phyloP scores from a whole-genome alignment of 1,139 yeast genomes.

The Pichia sp. region DNA sequence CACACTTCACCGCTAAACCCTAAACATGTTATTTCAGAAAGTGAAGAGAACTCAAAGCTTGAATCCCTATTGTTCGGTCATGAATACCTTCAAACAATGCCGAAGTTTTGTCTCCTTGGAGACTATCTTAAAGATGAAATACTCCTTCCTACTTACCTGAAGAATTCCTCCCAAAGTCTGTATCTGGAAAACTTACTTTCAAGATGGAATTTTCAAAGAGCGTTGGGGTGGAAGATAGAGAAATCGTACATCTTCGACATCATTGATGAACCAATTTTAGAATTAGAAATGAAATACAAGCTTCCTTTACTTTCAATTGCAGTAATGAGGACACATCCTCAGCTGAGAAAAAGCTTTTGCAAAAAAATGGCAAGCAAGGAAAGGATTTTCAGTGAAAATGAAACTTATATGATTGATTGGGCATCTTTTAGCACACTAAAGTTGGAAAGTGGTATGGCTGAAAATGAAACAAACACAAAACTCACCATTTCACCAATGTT shows the following conservation, averaged over 20 bases:
- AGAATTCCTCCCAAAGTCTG: not conserved
- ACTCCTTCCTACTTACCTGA: not conserved
- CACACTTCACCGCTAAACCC: not conserved
- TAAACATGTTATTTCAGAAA: not conserved
- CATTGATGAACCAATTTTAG: constrained; percentile 4
- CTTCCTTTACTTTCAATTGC: not conserved
- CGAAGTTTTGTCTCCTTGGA: not conserved
- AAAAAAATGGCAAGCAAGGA: not conserved
- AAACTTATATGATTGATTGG: constrained; percentile 12
- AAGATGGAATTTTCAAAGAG: not conserved
- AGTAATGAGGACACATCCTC: not conserved
- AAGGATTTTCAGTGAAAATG: constrained; percentile 8
- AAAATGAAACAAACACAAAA: not conserved
- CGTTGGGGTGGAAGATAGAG: not conserved
- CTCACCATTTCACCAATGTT: not conserved
- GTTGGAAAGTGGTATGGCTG: constrained; percentile 3
- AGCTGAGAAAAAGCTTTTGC: not conserved
- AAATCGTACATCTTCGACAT: not conserved
- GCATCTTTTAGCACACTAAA: constrained; percentile 6
- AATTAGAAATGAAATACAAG: constrained; percentile 9
- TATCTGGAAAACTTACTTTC: not conserved
- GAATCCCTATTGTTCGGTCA: not conserved
- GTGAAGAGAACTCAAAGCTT: not conserved
- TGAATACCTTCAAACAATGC: not conserved
- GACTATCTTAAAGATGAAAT: not conserved